Base-by-base conservation (phyloP, 2,329 filamentous ascomycete species). In the Venturia carpophila region DNA sequence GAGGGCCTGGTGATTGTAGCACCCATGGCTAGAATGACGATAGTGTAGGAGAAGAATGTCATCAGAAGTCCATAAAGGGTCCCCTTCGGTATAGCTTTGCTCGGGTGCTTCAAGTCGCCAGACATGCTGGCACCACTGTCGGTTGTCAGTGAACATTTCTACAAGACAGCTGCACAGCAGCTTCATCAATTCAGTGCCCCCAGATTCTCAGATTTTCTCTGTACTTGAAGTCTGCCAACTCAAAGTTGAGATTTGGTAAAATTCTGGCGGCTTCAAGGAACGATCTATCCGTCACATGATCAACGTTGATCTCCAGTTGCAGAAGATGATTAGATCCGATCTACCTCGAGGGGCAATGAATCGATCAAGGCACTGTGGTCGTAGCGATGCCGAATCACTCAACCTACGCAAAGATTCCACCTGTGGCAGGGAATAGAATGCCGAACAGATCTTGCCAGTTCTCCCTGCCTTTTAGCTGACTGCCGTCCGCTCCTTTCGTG, bases 361-460 rank as follows among this genome's bases (percentile, higher is more conserved):
- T 34, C 30, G 30, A 34, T 34, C 30, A 34, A 34, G 30, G 30
- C 30, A 34, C 30, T 34, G 30, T 34, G 30, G 30, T n/a, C 19
- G 24, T 62, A 21, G 5, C 13, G 43, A 24, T 17, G 42, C 58
- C 27, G 24, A n/a, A 41, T 41, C 39, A 41, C 15, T 15, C 39
- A 11, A 41, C 78, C 69, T 73, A 81, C 78, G 83, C 82, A 70
- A 85, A 83, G 34, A 84, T 85, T 5, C 78, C 80, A 5, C 84
- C 84, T 2, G 85, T 87, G 2, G 86, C 85, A 43, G 91, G 90
- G 70, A 94, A 96, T 1, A 96, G 77, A 67, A 96, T 91, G 2
- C 91, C 92, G 76, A 96, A 96, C 10, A 95, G 79, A 69, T 91
- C 86, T 67, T 92, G 88, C 69, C 92, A 95, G 17, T 82, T 92